Base-by-base conservation (phyloP, 2,329 filamentous ascomycete species). In the Penicillium olsonii region DNA sequence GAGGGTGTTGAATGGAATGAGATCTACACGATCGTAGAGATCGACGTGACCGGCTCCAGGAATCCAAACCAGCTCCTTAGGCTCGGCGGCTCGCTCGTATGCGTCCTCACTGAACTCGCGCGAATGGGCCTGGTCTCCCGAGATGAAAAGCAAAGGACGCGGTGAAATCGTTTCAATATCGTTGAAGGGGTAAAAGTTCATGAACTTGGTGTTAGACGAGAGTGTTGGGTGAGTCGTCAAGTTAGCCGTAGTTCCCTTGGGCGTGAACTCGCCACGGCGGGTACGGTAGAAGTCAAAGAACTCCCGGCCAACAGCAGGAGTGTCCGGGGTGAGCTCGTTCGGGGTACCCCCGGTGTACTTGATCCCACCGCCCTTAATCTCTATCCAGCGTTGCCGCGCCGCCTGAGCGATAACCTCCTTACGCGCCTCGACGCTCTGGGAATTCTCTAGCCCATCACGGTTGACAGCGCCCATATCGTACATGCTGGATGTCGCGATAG, bases 1-100 rank as follows among this genome's bases (percentile, higher is more conserved):
- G 20, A 70, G 59, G 45, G 53, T 65, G 7, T 45, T 53, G 17
- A 70, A 71, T 5, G 68, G 68, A 18, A 71, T 71, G 14, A 72
- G 61, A 2, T 65, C 65, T 2, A 64, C 58, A 2, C 68, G 68
- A 51, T 72, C 69, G 29, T 72, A 72, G 4, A 73, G 57, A 34
- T 72, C 70, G 2, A 67, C 67, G 39, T 72, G 69, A 2, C 67
- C 65, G 8, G 67, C 64, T 2, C 64, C 58, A 0, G 62, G 39
- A 0, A 73, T 48, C 65, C 64, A 68, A 6, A 65, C 7, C 39
- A 72, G 29, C 53, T 72, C 68, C 57, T 72, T 73, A 7, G 70
- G 70, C 48, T 72, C 66, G 0, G 19, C 14, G n/a, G 63, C 40
- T 56, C 64, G 67, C 38, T 46, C 42, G 48, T 50, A 61, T 20